A percentile compares a stretch with the other conserved stretches of the same genome.
Evolutionary conservation across 1,284 basidiomycete genomes (phyloP).

Genomic region (Cryptococcus jaspeensis): DNA sequence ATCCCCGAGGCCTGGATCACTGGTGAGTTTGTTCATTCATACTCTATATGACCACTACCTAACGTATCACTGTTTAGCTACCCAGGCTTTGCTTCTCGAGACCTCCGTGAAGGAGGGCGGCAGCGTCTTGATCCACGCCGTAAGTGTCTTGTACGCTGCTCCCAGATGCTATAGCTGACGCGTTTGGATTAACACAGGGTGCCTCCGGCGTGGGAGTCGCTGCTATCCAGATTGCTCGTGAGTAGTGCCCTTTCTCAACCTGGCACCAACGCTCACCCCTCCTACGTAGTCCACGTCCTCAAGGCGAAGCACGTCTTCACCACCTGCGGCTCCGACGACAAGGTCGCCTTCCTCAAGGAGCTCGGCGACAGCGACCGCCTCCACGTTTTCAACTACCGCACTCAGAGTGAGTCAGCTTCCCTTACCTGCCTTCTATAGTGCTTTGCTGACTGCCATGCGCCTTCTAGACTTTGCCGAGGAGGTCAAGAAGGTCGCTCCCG

Average conservation of each 20-base stretch:
- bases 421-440: neutral
- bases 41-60: neutral
- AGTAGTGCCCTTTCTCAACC: conserved; percentile 35
- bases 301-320: conserved; percentile 64
- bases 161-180: neutral
- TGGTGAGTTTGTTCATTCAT: conserved; percentile 55
- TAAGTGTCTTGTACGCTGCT: conserved; percentile 28
- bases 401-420: conserved; percentile 61
- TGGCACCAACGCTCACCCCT: neutral
- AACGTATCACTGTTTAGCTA: conserved; percentile 35
- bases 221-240: conserved; percentile 81
- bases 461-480: conserved; percentile 55
- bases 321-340: conserved; percentile 82
- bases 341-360: conserved; percentile 71
- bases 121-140: conserved; percentile 80
- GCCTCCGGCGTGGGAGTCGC: conserved; percentile 88
- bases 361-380: conserved; percentile 57
- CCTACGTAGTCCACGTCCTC: conserved; percentile 29
- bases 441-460: neutral
- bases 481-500: conserved; percentile 47
- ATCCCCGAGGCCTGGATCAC: conserved; percentile 86
- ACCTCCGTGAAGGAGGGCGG: conserved; percentile 69
- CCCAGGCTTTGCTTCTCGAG: conserved; percentile 72
- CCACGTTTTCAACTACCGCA: conserved; percentile 84
- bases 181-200: conserved; percentile 50